Evolutionary conservation across 805 yeast species (phyloP).

Genomic region (Candida rishiriensis): DNA sequence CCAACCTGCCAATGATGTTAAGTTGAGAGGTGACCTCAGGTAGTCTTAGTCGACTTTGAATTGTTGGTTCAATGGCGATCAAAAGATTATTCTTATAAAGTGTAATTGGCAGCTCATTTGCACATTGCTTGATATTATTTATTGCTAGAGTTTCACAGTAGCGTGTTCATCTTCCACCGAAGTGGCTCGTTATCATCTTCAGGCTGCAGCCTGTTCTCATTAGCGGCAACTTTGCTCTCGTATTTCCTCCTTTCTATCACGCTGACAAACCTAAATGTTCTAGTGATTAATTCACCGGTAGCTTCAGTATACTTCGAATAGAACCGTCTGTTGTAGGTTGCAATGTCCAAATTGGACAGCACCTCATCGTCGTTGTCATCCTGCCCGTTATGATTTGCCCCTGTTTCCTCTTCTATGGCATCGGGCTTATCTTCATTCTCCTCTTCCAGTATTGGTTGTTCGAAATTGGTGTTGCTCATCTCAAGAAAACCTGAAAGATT

Average conservation of each 20-base stretch:
- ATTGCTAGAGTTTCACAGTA: not conserved
- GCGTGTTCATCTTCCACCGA: slow-evolving; percentile 49
- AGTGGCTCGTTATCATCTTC: slow-evolving; percentile 41
- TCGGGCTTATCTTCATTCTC: not conserved
- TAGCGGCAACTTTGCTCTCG: slow-evolving; percentile 8
- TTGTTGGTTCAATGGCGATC: too few relatives aligned
- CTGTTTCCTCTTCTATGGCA: slow-evolving; percentile 4
- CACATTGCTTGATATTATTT: too few relatives aligned
- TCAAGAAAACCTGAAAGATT: slow-evolving; percentile 3
- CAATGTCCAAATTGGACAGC: slow-evolving; percentile 9
- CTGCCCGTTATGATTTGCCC: not conserved
- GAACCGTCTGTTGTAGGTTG: slow-evolving; percentile 25
- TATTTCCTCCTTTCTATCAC: slow-evolving; percentile 24
- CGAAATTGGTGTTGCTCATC: not conserved
- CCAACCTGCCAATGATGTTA: too few relatives aligned
- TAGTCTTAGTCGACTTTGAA: too few relatives aligned
- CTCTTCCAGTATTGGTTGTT: not conserved
- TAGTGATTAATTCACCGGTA: slow-evolving; percentile 23
- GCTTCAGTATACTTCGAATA: slow-evolving; percentile 21
- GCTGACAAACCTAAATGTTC: slow-evolving; percentile 28
- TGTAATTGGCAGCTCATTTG: too few relatives aligned
- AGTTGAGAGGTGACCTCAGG: too few relatives aligned
- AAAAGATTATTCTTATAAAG: too few relatives aligned
- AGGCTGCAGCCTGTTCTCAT: not conserved
- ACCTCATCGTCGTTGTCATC: too few relatives aligned